These are phyloP conservation scores for Xylariales sp. DNA, from an alignment of 2,329 filamentous ascomycete genomes.

Conservation along the genomic window DNA sequence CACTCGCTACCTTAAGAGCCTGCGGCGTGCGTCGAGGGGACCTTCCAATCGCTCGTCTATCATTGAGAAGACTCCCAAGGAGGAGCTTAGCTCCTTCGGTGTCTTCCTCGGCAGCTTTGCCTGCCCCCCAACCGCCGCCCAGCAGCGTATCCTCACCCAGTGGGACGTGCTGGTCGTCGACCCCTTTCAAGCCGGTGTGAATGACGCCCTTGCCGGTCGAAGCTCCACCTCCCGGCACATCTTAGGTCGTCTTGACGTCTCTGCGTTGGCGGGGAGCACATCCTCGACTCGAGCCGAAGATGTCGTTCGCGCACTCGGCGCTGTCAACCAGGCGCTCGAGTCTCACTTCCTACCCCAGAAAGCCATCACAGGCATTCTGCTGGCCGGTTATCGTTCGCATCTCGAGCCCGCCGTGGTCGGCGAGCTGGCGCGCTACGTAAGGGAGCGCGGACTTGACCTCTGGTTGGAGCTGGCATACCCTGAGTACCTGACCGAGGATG, in stretches of 20 bases:
- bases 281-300: not conserved
- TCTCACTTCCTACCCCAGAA: not conserved
- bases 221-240: not conserved
- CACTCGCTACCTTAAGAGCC: not conserved
- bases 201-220: not conserved
- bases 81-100: slow-evolving; percentile 1
- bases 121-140: not conserved
- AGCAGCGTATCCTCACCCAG: not conserved
- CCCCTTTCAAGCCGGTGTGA: not conserved
- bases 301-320: not conserved
- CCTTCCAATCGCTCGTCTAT: not conserved
- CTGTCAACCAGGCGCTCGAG: not conserved
- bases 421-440: not conserved
- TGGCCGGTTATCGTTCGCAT: not conserved
- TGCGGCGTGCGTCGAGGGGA: not conserved
- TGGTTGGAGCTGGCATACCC: slow-evolving; percentile 4
- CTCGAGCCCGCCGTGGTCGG: not conserved
- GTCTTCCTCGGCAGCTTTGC: slow-evolving; percentile 2
- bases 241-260: not conserved
- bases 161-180: slow-evolving; percentile 3
- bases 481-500: not conserved
- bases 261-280: not conserved
- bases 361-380: not conserved
- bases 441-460: not conserved
- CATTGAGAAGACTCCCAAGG: not conserved